Evolutionary conservation across 75 land plant species (phyloP).

Genomic region (Selaginella tamariscina): DNA sequence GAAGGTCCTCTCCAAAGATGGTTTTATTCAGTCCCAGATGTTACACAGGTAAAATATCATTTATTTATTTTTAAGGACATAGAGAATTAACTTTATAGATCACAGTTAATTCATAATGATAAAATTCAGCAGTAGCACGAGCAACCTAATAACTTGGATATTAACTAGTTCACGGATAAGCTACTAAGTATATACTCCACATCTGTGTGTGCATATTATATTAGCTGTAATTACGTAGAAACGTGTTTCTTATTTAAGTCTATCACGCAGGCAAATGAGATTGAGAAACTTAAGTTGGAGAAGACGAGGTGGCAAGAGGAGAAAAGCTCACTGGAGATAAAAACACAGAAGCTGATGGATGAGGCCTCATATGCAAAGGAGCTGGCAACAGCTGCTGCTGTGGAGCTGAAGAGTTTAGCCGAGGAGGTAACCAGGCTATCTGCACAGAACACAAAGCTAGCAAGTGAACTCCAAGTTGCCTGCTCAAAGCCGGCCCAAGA

Average conservation of each 20-base stretch:
- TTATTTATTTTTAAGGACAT: background rate
- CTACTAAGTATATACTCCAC: background rate
- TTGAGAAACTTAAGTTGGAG: constrained; percentile 55
- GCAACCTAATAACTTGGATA: background rate
- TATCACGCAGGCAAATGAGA: constrained; percentile 38
- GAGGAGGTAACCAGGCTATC: constrained; percentile 72
- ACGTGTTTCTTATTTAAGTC: background rate
- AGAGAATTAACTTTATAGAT: background rate
- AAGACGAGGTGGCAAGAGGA: constrained; percentile 40
- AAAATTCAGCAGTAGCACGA: background rate
- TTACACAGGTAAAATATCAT: background rate
- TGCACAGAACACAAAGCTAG: constrained; percentile 46
- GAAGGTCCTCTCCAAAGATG: background rate
- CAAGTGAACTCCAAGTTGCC: constrained; percentile 12
- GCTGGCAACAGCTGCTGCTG: constrained; percentile 66
- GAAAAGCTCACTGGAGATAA: constrained; percentile 50
- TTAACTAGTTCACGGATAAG: background rate
- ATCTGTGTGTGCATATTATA: background rate
- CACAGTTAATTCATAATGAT: too few relatives aligned
- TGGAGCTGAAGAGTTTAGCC: constrained; percentile 59
- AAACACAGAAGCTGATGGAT: constrained; percentile 44
- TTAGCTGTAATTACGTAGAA: background rate
- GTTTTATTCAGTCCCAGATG: background rate
- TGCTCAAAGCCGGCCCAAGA: background rate
- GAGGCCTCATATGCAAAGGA: constrained; percentile 78